Conservation (phyloP, 352 stramenopile genomes). For the Pythium graminicola region DNA sequence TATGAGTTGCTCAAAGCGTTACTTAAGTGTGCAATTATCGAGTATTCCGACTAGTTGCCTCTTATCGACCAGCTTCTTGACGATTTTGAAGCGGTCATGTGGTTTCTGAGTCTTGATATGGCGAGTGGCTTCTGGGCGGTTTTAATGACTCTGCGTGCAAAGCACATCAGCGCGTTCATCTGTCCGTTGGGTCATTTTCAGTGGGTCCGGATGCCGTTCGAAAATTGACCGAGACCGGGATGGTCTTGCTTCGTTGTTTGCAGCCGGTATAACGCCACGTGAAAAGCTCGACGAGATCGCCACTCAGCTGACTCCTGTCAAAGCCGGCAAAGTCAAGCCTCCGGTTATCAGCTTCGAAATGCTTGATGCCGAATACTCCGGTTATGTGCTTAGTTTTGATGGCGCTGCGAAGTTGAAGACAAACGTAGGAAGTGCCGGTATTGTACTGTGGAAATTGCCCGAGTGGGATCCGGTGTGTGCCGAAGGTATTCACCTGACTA, state of each 20-base stretch:
- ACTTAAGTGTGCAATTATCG: constrained; percentile 4
- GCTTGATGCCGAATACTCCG: constrained; percentile 10
- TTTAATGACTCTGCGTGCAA: constrained; percentile 9
- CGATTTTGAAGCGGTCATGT: constrained; percentile 16
- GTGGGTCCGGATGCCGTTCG: constrained; percentile 17
- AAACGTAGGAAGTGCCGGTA: constrained; percentile 7
- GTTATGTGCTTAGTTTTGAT: constrained; percentile 17
- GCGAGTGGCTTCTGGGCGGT: constrained; percentile 20
- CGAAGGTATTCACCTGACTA: background rate
- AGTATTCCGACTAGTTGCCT: constrained; percentile 18
- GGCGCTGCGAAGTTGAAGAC: constrained; percentile 18
- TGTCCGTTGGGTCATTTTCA: constrained; percentile 21
- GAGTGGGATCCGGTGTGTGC: constrained; percentile 4
- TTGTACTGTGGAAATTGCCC: constrained; percentile 14
- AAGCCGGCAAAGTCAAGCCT: background rate
- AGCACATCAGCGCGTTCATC: constrained; percentile 13
- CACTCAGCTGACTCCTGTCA: constrained; percentile 1
- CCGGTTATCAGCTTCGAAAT: constrained; percentile 7
- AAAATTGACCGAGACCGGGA: constrained; percentile 8
- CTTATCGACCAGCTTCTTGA: constrained; percentile 15
- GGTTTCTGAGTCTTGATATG: constrained; percentile 14
- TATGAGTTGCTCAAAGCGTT: constrained; percentile 15
- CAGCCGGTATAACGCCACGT: constrained; percentile 12
- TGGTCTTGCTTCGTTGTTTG: constrained; percentile 3
- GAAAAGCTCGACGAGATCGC: constrained; percentile 12